Conservation (phyloP, 2,329 filamentous ascomycete species). For the Colletotrichum destructivum region DNA sequence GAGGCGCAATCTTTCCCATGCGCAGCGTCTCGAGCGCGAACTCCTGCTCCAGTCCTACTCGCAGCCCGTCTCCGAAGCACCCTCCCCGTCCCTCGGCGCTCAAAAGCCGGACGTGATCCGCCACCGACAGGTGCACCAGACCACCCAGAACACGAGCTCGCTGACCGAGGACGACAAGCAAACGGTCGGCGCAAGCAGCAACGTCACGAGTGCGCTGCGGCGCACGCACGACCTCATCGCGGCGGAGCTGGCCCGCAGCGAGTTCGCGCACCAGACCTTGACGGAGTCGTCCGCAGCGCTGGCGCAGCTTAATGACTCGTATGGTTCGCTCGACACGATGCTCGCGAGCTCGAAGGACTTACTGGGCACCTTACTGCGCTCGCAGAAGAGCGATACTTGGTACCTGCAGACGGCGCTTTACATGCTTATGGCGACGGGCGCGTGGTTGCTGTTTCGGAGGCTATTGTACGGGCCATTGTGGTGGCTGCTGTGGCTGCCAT, state of each 20-base stretch:
- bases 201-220: conserved; percentile 87
- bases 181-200: conserved; percentile 80
- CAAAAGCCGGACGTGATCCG: conserved; percentile 47
- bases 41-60: conserved; percentile 79
- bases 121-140: conserved; percentile 48
- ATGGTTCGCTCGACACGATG: conserved; percentile 83
- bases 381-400: conserved; percentile 98
- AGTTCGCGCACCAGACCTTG: conserved; percentile 91
- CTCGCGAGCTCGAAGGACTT: conserved; percentile 82
- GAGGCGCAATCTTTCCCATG: conserved; percentile 80
- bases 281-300: conserved; percentile 87
- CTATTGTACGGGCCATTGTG: conserved; percentile 90
- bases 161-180: conserved; percentile 79
- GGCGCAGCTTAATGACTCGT: conserved; percentile 84
- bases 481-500: conserved; percentile 89
- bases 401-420: conserved; percentile 94
- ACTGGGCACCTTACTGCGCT: conserved; percentile 83
- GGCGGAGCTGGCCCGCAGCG: conserved; percentile 85
- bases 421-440: conserved; percentile 81
- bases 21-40: conserved; percentile 83
- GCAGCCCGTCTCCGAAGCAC: conserved; percentile 55
- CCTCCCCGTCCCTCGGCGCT: conserved; percentile 48
- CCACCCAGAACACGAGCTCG: conserved; percentile 49
- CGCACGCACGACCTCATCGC: conserved; percentile 91
- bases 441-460: conserved; percentile 89